phyloP scores from a whole-genome alignment of 2,329 filamentous ascomycete species.

The Diaporthe velutina region DNA sequence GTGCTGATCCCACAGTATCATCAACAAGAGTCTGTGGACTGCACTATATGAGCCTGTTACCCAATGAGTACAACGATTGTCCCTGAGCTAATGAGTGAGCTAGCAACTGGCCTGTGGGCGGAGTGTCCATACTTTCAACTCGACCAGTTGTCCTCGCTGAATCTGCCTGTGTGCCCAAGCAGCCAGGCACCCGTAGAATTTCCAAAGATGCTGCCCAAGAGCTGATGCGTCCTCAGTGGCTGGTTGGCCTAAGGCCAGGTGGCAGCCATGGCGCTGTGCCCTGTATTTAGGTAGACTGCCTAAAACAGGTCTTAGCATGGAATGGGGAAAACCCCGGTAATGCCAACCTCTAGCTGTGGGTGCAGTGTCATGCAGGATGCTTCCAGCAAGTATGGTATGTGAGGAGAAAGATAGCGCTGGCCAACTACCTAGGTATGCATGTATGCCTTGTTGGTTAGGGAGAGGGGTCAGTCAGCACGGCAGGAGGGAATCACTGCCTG shows the following conservation, averaged over 20 bases:
- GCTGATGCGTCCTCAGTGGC: background rate
- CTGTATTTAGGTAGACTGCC: background rate
- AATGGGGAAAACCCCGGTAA: conserved; percentile 4
- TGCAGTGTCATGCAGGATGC: background rate
- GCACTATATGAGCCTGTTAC: background rate
- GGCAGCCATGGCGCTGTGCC: conserved; percentile 11
- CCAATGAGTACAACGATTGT: background rate
- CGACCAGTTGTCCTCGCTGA: background rate
- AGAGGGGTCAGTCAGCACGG: background rate
- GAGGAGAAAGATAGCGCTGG: background rate
- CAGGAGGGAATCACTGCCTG: background rate
- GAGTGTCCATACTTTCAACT: background rate
- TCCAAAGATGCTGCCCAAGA: background rate
- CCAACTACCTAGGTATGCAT: background rate
- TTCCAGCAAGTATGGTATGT: background rate
- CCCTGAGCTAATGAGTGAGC: background rate
- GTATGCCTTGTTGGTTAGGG: background rate
- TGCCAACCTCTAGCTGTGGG: background rate
- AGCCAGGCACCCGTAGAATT: background rate
- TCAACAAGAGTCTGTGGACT: background rate
- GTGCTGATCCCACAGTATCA: background rate
- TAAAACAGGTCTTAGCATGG: background rate
- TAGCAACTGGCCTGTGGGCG: too few relatives aligned
- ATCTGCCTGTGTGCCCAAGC: background rate
- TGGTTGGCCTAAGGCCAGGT: background rate